Base-by-base conservation (phyloP, 1,284 basidiomycete genomes). In the Vanrija humicola region DNA sequence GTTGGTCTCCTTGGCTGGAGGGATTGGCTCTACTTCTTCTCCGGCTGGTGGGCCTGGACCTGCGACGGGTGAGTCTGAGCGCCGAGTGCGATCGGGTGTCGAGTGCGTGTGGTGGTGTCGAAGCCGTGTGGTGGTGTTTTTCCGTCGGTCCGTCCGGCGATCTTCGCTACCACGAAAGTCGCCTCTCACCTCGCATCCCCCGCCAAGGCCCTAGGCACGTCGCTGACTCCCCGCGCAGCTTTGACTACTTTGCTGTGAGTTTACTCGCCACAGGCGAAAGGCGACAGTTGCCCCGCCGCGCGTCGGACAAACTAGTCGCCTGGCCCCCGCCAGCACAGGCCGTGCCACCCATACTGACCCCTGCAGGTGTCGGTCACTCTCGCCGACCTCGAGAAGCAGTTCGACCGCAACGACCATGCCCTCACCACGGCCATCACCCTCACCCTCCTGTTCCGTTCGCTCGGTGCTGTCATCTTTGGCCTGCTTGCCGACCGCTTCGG, bases 371-470 rank as follows among this genome's bases (percentile, higher is more conserved):
- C 34, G 12, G 40, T 42, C 40, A 42, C 40, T n/a, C n/a, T 18
- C 19, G 15, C 1, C 9, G 3, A 16, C 16, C 40, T 42, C 40
- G 19, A 21, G n/a, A 15, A 42, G 40, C 68, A 74, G 54, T 77
- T 77, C 53, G 61, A 59, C 40, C 66, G 63, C 19, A 49, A 49
- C 44, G 59, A 64, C 8, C 52, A 60, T 16, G 52, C 64, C 44
- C 70, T 72, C 52, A 67, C 88, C 49, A 84, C 84, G 18, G 83
- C 90, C 9, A 95, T 98, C 72, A 98, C 94, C 6, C 82, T 98
- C 46, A 97, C 94, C 0, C 81, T 98, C 1, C 84, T 98, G 29
- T 90, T 98, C 80, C 86, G 95, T 50, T 89, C 90, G 2, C 77
- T 84, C 38, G 95, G 94, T 21, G 93, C 93, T 29, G 83, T 90